These are phyloP conservation scores for Macroventuria anomochaeta DNA, from an alignment of 2,329 filamentous ascomycete genomes.

Conservation along the genomic window DNA sequence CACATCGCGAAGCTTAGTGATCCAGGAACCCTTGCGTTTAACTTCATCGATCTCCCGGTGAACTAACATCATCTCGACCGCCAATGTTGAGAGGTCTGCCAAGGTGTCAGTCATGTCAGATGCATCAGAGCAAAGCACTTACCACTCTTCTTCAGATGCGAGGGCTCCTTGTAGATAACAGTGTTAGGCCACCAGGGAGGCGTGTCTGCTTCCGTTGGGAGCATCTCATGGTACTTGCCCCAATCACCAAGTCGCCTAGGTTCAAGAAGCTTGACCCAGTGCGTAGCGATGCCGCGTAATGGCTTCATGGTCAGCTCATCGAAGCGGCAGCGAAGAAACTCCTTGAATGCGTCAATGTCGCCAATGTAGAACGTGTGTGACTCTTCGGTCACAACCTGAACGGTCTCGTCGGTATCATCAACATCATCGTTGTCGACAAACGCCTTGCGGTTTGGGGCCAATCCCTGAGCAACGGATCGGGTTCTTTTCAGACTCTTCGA, in stretches of 20 bases:
- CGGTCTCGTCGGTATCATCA: slow-evolving; percentile 17
- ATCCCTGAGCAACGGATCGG: slow-evolving; percentile 17
- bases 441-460: background rate
- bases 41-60: slow-evolving; percentile 33
- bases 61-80: slow-evolving; percentile 40
- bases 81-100: slow-evolving; percentile 35
- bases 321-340: slow-evolving; percentile 35
- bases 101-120: slow-evolving; percentile 9
- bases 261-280: slow-evolving; percentile 41
- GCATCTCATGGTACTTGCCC: slow-evolving; percentile 35
- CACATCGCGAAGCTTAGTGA: slow-evolving; percentile 27
- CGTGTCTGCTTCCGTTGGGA: slow-evolving; percentile 20
- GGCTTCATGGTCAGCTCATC: slow-evolving; percentile 44
- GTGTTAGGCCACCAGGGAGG: slow-evolving; percentile 42
- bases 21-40: slow-evolving; percentile 37
- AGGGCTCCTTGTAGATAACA: slow-evolving; percentile 42
- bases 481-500: slow-evolving; percentile 24
- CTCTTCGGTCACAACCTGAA: slow-evolving; percentile 15
- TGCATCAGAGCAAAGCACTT: slow-evolving; percentile 4
- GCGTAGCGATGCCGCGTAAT: slow-evolving; percentile 38
- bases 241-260: slow-evolving; percentile 34
- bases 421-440: slow-evolving; percentile 10
- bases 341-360: slow-evolving; percentile 27
- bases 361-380: slow-evolving; percentile 35
- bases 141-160: slow-evolving; percentile 41